Conservation (phyloP, 495 filamentous ascomycete genomes). For the Hypoxylon trugodes region DNA sequence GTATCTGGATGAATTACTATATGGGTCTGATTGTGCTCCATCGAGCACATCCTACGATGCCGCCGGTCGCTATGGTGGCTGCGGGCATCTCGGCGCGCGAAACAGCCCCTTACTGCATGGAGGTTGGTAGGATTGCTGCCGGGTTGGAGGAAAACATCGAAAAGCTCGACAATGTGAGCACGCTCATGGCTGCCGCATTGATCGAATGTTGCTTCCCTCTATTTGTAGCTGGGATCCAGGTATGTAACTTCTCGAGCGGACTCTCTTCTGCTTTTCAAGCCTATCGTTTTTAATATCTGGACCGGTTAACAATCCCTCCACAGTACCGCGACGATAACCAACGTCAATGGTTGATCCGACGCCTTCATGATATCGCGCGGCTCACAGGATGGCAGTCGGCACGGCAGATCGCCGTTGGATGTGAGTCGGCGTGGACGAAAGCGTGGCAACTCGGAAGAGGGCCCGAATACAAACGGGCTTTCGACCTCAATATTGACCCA, state of each 20-base stretch:
- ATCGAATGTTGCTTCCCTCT: constrained; percentile 80
- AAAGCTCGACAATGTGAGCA: constrained; percentile 69
- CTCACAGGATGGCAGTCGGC: constrained; percentile 89
- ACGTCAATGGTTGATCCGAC: constrained; percentile 76
- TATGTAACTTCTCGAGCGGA: too few species aligned
- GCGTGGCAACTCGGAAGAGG: constrained; percentile 75
- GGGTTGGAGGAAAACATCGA: constrained; percentile 76
- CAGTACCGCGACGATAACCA: constrained; percentile 78
- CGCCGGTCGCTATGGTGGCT: constrained; percentile 87
- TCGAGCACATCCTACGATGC: constrained; percentile 86
- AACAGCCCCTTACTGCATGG: constrained; percentile 73
- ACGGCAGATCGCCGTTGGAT: constrained; percentile 79
- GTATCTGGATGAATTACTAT: constrained; percentile 85
- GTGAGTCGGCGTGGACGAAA: constrained; percentile 82
- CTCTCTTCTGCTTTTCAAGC: too few species aligned
- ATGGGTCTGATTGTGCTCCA: constrained; percentile 80
- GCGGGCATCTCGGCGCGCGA: constrained; percentile 73
- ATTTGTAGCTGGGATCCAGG: constrained; percentile 84
- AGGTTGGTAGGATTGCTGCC: constrained; percentile 81
- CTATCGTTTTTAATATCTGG: too few species aligned
- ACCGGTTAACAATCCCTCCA: too few species aligned
- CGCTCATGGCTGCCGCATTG: constrained; percentile 80
- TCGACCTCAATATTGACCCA: constrained; percentile 41
- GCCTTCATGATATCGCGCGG: constrained; percentile 76
- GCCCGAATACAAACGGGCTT: constrained; percentile 71